Conservation (phyloP, 495 filamentous ascomycete species). For the Umbilicaria muhlenbergii region DNA sequence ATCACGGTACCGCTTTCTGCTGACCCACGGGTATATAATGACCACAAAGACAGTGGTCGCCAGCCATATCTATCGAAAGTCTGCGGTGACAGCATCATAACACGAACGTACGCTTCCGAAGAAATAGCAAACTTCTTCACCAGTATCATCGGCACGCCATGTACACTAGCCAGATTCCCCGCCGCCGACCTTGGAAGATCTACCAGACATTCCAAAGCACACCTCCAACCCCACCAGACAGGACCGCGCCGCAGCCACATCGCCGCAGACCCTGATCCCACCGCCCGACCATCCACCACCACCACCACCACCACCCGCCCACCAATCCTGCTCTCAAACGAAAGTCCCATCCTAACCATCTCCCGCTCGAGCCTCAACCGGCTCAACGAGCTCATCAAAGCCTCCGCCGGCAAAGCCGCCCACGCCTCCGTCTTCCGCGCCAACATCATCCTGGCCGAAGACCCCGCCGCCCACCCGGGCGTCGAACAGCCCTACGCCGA, state of each 20-base stretch:
- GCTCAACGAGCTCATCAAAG: slow-evolving; percentile 24
- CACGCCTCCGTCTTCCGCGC: slow-evolving; percentile 51
- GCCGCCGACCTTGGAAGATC: slow-evolving; percentile 23
- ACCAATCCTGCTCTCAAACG: slow-evolving; percentile 76
- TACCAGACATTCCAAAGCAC: slow-evolving; percentile 44
- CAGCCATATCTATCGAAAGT: slow-evolving; percentile 33
- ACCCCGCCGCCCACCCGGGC: slow-evolving; percentile 20
- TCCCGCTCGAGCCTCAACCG: slow-evolving; percentile 62
- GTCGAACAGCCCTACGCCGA: slow-evolving; percentile 39
- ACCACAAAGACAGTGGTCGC: not conserved
- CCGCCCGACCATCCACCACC: slow-evolving; percentile 31
- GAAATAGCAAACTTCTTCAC: slow-evolving; percentile 52
- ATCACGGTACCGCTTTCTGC: slow-evolving; percentile 40
- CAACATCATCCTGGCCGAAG: slow-evolving; percentile 49
- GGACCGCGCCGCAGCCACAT: not conserved
- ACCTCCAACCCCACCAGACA: not conserved
- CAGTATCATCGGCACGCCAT: slow-evolving; percentile 44
- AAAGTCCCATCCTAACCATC: slow-evolving; percentile 79
- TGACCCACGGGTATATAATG: slow-evolving; percentile 35
- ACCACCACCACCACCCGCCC: slow-evolving; percentile 23
- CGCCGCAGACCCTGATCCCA: slow-evolving; percentile 37
- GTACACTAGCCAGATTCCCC: slow-evolving; percentile 57
- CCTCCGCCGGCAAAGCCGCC: slow-evolving; percentile 27
- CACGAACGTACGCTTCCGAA: slow-evolving; percentile 39
- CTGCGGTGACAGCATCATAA: slow-evolving; percentile 52